Evolutionary conservation across 768 basidiomycete species (phyloP), one percentile per base, ranked within the genome.

Genomic region (Trichaptum fuscoviolaceum): DNA sequence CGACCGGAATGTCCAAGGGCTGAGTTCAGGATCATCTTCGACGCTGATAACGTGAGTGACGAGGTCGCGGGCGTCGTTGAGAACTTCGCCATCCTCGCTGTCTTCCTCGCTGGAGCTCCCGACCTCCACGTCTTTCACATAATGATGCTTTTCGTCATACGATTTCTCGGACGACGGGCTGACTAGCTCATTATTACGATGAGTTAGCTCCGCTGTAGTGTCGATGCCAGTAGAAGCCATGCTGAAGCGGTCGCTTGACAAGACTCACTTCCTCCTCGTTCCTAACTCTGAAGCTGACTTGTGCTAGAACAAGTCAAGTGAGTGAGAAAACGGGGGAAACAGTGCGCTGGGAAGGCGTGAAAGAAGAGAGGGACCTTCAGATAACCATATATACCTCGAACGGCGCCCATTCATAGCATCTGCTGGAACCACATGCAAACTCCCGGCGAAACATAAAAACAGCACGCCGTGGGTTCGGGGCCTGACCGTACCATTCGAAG

Each of bases 1-100:
- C 1, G 80, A 74, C n/a, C 83, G 80, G 63, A 82, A 67, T 2
- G 83, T 82, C 80, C 81, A 83, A 26, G 79, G 79, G 65, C 77
- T 83, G 68, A 80, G 70, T 2, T 79, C 74, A 7, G 80, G 78
- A 68, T 83, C 83, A 70, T 84, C 83, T 15, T 76, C 72, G 42
- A 83, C 73, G 18, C 75, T 76, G 65, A 86, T 80, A 27, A 86
- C 75, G 66, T 79, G 78, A 0, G 83, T 83, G 63, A 76, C 81
- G 35, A 84, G 78, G 67, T 83, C 83, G 64, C 80, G 79, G 69
- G 83, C 82, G 67, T 77, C 75, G 62, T 78, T 70, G 30, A 84
- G 77, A 20, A 81, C 78, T 25, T 71, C 73, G 52, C 75, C 73
- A 36, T 74, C 73, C 67, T 71, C 72, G 30, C 36, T 42, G 58